phyloP scores from a whole-genome alignment of 2,329 filamentous ascomycete genomes.

The Botrytis aclada region DNA sequence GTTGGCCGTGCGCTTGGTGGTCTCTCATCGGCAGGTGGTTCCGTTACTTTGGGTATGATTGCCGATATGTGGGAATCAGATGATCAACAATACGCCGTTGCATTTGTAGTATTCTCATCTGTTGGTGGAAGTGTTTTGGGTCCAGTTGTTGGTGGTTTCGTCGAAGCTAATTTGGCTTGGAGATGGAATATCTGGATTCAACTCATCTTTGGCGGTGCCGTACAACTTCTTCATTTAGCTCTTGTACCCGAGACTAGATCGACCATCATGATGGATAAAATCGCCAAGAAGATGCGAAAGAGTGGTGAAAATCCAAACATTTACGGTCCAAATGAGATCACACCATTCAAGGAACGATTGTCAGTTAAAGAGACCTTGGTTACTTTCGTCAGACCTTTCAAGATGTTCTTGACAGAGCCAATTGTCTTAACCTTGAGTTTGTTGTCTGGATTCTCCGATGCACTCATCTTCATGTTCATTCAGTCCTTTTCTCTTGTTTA shows the following conservation, averaged over 20 bases:
- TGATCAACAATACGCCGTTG: slow-evolving; percentile 70
- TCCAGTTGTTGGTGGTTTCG: slow-evolving; percentile 75
- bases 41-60: slow-evolving; percentile 72
- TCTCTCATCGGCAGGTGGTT: slow-evolving; percentile 68
- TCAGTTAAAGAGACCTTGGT: slow-evolving; percentile 53
- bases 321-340: slow-evolving; percentile 71
- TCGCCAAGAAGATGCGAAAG: slow-evolving; percentile 71
- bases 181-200: slow-evolving; percentile 83
- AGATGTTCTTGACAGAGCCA: slow-evolving; percentile 71
- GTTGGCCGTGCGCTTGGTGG: slow-evolving; percentile 69
- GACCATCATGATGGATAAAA: slow-evolving; percentile 73
- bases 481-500: slow-evolving; percentile 69
- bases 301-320: slow-evolving; percentile 53
- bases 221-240: slow-evolving; percentile 65
- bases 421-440: slow-evolving; percentile 70
- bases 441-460: slow-evolving; percentile 69
- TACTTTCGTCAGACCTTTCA: slow-evolving; percentile 64
- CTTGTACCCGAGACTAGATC: slow-evolving; percentile 75
- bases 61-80: slow-evolving; percentile 71
- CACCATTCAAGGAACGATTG: slow-evolving; percentile 57
- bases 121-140: slow-evolving; percentile 75
- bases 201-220: slow-evolving; percentile 69
- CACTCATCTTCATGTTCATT: slow-evolving; percentile 75
- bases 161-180: slow-evolving; percentile 65
- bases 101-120: slow-evolving; percentile 74